Evolutionary conservation across 331 rosid species (phyloP).

Genomic region (Acacia pycnantha): DNA sequence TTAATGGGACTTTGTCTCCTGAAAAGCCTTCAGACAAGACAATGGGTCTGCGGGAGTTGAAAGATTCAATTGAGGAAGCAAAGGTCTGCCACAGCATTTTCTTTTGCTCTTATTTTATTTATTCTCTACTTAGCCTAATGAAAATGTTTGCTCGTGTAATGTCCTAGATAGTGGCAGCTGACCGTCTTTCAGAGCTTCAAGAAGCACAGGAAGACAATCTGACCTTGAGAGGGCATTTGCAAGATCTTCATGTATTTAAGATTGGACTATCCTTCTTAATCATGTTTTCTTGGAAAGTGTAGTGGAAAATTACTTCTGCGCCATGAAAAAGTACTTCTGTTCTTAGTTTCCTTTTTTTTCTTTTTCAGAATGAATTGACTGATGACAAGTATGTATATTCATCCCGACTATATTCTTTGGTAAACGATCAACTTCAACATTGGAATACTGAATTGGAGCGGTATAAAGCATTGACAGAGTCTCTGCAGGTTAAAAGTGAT

Average conservation of each 20-base stretch:
- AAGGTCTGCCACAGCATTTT: slow-evolving; percentile 52
- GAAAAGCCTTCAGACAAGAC: slow-evolving; percentile 73
- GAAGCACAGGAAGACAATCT: slow-evolving; percentile 71
- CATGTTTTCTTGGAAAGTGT: slow-evolving; percentile 18
- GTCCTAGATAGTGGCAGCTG: slow-evolving; percentile 71
- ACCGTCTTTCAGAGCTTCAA: slow-evolving; percentile 79
- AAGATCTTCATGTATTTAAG: slow-evolving; percentile 77
- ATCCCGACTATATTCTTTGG: slow-evolving; percentile 66
- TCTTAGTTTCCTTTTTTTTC: slow-evolving; percentile 7
- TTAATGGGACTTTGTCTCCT: slow-evolving; percentile 83
- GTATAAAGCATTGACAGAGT: slow-evolving; percentile 60
- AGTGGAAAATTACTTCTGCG: slow-evolving; percentile 9
- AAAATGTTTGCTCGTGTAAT: slow-evolving; percentile 22
- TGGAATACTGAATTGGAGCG: slow-evolving; percentile 77
- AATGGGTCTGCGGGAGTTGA: slow-evolving; percentile 73
- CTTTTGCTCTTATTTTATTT: slow-evolving; percentile 14
- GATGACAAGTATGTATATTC: slow-evolving; percentile 81
- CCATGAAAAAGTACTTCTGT: slow-evolving; percentile 3
- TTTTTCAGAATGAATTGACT: slow-evolving; percentile 70
- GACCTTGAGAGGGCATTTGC: slow-evolving; percentile 66
- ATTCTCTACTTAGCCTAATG: slow-evolving; percentile 29
- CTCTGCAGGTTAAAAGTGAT: slow-evolving; percentile 66
- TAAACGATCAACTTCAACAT: slow-evolving; percentile 89
- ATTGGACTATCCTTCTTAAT: slow-evolving; percentile 24
- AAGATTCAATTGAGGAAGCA: slow-evolving; percentile 88